Conservation (phyloP, 352 stramenopile genomes). For the Blastocystis sp. region DNA sequence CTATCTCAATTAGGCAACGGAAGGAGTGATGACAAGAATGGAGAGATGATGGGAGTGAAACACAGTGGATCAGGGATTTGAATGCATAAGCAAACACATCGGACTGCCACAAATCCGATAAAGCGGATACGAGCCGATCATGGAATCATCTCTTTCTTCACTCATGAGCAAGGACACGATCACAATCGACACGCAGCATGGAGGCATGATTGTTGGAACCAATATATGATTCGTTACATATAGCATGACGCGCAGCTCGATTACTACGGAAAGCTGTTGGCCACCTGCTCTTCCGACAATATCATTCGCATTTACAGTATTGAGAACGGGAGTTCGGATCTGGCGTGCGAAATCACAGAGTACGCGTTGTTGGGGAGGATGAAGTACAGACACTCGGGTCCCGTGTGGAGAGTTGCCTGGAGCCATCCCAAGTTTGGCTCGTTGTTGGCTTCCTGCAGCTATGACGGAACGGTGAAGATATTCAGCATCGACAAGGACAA, state of each 20-base stretch:
- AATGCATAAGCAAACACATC: no score
- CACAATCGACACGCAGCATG: constrained; percentile 92
- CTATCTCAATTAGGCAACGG: no score
- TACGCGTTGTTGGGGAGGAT: constrained; percentile 75
- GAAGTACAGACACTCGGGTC: constrained; percentile 81
- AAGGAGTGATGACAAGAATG: no score
- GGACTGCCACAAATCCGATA: no score
- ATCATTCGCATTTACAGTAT: constrained; percentile 88
- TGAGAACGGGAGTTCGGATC: constrained; percentile 44
- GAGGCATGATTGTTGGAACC: constrained; percentile 88
- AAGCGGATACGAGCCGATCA: no score
- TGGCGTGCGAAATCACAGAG: constrained; percentile 41
- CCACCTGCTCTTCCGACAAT: constrained; percentile 91
- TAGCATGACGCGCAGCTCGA: constrained; percentile 95
- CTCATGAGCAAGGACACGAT: constrained; percentile 77
- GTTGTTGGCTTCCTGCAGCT: constrained; percentile 91
- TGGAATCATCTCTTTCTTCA: not conserved
- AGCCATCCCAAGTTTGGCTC: constrained; percentile 94
- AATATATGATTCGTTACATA: constrained; percentile 70
- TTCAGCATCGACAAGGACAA: constrained; percentile 72
- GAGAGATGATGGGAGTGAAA: no score
- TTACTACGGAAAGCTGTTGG: constrained; percentile 97
- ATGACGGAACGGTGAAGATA: constrained; percentile 94
- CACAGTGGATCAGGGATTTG: no score
- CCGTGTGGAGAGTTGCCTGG: constrained; percentile 96